phyloP scores from a whole-genome alignment of 768 basidiomycete species.

The Naematelia encephala region DNA sequence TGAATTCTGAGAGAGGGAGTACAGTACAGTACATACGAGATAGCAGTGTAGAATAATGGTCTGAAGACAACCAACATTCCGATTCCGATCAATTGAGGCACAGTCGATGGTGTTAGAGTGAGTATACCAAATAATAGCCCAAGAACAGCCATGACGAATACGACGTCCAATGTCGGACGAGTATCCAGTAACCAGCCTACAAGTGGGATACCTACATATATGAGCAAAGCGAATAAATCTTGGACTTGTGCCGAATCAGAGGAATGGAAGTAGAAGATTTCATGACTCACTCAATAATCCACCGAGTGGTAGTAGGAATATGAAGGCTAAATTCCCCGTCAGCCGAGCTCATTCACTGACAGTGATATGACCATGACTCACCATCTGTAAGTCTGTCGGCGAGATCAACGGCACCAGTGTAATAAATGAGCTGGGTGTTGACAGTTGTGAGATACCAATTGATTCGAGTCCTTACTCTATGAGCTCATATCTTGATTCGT shows the following conservation, averaged over 20 bases:
- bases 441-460: slow-evolving; percentile 52
- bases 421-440: slow-evolving; percentile 46
- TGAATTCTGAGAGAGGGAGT: background rate
- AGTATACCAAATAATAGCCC: slow-evolving; percentile 46
- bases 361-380: background rate
- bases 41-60: slow-evolving; percentile 51
- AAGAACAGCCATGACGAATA: slow-evolving; percentile 37
- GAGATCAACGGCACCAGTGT: slow-evolving; percentile 36
- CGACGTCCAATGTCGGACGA: slow-evolving; percentile 27
- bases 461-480: slow-evolving; percentile 39
- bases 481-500: background rate
- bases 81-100: slow-evolving; percentile 45
- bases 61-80: slow-evolving; percentile 48
- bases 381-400: slow-evolving; percentile 45
- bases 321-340: slow-evolving; percentile 43
- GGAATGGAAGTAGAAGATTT: too few species aligned
- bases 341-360: background rate
- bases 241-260: too few species aligned
- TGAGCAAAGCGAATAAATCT: background rate
- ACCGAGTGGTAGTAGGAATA: slow-evolving; percentile 51
- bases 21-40: slow-evolving; percentile 11
- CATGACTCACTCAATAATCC: slow-evolving; percentile 44
- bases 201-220: slow-evolving; percentile 27
- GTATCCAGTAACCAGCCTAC: slow-evolving; percentile 44
- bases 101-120: slow-evolving; percentile 32